Evolutionary conservation across 345 rosid genomes (phyloP).

Genomic region (Cardamine chenopodiifolia): DNA sequence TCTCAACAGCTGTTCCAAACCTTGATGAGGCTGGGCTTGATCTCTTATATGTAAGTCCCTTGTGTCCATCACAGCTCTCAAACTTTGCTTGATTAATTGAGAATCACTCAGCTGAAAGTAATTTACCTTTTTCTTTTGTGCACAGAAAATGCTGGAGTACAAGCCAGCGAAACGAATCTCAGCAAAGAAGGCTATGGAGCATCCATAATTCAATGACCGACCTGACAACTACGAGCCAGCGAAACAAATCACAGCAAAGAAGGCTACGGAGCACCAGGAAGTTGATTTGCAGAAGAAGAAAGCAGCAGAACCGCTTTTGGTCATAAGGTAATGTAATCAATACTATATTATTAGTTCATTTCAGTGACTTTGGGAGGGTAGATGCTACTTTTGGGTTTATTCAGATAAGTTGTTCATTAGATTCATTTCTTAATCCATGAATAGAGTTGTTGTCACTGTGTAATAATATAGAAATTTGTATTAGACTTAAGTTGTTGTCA

Average conservation of each 20-base stretch:
- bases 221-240: too few relatives aligned
- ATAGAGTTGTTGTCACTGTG: too few relatives aligned
- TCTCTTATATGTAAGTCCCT: conserved; percentile 66
- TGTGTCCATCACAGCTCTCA: conserved; percentile 8
- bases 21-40: conserved; percentile 74
- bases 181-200: conserved; percentile 93
- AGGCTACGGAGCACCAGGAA: conserved; percentile 97
- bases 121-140: background rate
- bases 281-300: conserved; percentile 93
- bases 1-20: conserved; percentile 69
- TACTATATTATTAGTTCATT: too few relatives aligned
- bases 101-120: conserved; percentile 14
- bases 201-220: conserved; percentile 81
- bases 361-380: background rate
- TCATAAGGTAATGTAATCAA: too few relatives aligned
- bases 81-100: conserved; percentile 9
- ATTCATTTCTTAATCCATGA: background rate
- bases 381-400: background rate
- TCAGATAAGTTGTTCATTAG: background rate
- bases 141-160: conserved; percentile 90
- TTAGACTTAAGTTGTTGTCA: conserved; percentile 1
- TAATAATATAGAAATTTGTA: background rate
- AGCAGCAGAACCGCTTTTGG: conserved; percentile 89
- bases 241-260: too few relatives aligned
- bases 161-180: conserved; percentile 85